These are phyloP conservation scores for Daphne laureola DNA, from an alignment of 441 rosid genomes.

Conservation along the genomic window DNA sequence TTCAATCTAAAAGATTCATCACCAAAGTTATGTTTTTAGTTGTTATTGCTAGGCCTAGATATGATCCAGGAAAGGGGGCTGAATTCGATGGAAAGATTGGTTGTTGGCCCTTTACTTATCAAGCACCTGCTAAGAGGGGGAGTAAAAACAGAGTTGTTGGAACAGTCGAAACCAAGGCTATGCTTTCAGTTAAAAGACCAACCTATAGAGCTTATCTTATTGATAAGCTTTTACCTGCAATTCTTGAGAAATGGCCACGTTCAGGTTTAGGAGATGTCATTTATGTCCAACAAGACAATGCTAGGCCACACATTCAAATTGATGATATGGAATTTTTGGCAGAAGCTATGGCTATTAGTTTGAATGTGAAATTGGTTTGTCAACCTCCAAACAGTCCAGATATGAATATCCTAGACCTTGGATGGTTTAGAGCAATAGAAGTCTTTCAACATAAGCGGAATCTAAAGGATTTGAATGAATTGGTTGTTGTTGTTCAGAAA, in stretches of 20 bases:
- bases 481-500: neutral
- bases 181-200: neutral
- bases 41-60: conserved; percentile 1
- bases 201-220: neutral
- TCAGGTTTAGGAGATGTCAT: neutral
- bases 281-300: conserved; percentile 8
- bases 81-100: conserved; percentile 3
- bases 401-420: conserved; percentile 4
- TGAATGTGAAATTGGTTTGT: neutral
- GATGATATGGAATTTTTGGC: neutral
- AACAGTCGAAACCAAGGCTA: neutral
- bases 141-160: neutral
- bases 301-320: neutral
- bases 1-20: conserved; percentile 2
- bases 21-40: conserved; percentile 3
- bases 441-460: neutral
- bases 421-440: conserved; percentile 2
- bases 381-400: conserved; percentile 2
- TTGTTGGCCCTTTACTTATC: neutral
- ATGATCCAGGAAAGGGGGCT: neutral
- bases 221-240: neutral
- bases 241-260: neutral
- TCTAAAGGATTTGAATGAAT: neutral
- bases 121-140: conserved; percentile 1
- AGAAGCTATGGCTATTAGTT: neutral